phyloP scores from a whole-genome alignment of 768 basidiomycete species.

The Crepidotus variabilis region DNA sequence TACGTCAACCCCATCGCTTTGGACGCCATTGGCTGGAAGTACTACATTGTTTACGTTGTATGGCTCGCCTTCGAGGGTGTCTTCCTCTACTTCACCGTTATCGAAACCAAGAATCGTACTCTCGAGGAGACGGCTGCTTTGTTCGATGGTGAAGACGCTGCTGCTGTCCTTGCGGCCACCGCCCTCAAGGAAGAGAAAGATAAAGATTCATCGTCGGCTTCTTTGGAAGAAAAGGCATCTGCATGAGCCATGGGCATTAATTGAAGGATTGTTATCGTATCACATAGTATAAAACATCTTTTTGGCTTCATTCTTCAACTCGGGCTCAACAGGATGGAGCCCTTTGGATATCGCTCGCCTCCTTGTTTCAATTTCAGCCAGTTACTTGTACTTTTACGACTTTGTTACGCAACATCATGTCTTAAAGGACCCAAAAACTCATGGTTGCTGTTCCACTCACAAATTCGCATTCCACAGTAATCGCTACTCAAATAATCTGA shows the following conservation, averaged over 20 bases:
- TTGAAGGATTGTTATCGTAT: not conserved
- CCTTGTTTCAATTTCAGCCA: too few species aligned
- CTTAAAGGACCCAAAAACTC: too few species aligned
- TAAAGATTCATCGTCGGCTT: slow-evolving; percentile 28
- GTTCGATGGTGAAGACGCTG: slow-evolving; percentile 67
- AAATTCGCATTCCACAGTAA: too few species aligned
- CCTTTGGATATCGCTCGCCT: too few species aligned
- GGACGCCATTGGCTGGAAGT: slow-evolving; percentile 20
- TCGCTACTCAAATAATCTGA: too few species aligned
- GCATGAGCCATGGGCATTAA: not conserved
- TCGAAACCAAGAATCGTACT: slow-evolving; percentile 71
- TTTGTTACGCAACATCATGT: too few species aligned
- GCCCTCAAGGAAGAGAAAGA: slow-evolving; percentile 20
- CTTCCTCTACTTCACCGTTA: slow-evolving; percentile 62
- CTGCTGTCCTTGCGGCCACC: slow-evolving; percentile 31
- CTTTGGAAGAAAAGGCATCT: not conserved
- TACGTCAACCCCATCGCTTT: slow-evolving; percentile 84
- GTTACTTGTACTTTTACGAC: too few species aligned
- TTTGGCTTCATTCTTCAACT: too few species aligned
- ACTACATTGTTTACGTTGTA: slow-evolving; percentile 57
- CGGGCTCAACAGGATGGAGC: too few species aligned
- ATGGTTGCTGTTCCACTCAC: too few species aligned
- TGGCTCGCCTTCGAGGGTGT: slow-evolving; percentile 67
- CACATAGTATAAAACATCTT: not conserved
- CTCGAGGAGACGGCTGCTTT: slow-evolving; percentile 81